Base-by-base conservation (phyloP, 495 filamentous ascomycete species). In the Hypoxylon rickii region DNA sequence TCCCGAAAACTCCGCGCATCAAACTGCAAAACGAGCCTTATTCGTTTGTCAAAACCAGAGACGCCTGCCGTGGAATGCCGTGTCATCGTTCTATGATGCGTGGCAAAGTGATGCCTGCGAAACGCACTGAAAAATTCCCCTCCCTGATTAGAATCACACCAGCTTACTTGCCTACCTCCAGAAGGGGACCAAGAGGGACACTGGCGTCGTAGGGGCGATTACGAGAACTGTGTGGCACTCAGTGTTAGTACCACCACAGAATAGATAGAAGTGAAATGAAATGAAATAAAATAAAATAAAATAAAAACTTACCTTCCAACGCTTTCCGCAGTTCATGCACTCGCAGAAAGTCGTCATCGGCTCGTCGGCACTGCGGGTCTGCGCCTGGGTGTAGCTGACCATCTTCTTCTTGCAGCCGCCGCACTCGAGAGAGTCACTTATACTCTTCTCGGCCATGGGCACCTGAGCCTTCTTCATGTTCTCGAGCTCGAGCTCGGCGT, bases 401-500 rank as follows among this genome's bases (percentile, higher is more conserved):
- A 89, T 94, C 76, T 89, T 91, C 79, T 96, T 82, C 33, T 85
- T 84, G 70, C 94, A 97, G 74, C 89, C 89, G 51, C 90, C 83
- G 73, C 94, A 98, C 73, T 88, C 86, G 57, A 97, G 79, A 33
- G 82, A 86, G 53, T 88, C 89, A 65, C 86, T 92, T 72, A 96
- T 90, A 66, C 84, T 89, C 73, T 88, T 91, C 69, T 96, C 89
- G 1, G 82, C 88, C 73, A 91, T 88, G 44, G 92, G 89, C 17
- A 95, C 91, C 82, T 96, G 89, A 0, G 94, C 88, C 70, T 93
- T 88, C 76, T 90, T 89, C 88, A 97, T 90, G 72, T 97, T 97
- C 76, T 96, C 87, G 73, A 90, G 83, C 67, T 88, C 76, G 31
- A 96, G 78, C 64, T 81, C 79, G 58, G 79, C 76, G 54, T 96